Evolutionary conservation across 2,329 filamentous ascomycete species (phyloP), one percentile per base, ranked within the genome.

Genomic region (Xylaria hypoxylon): DNA sequence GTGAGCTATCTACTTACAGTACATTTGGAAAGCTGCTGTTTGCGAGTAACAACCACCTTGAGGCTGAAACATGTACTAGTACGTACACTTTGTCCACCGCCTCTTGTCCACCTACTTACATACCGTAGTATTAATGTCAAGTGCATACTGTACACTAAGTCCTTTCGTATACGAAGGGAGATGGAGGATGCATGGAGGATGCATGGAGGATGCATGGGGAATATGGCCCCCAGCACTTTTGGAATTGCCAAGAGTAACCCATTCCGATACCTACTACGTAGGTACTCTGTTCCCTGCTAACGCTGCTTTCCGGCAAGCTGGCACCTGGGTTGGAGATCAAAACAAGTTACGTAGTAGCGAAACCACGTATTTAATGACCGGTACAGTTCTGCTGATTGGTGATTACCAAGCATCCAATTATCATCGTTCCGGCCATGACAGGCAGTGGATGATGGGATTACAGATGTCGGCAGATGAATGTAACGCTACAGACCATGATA

Each of bases 11-110:
- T 59, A 15, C 42, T 59, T 66, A 10, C 44, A 62, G 59, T 66
- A 10, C 44, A 62, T 62, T 58, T 47, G 59, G 62, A 60, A 59
- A 62, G 47, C 60, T 19, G 53, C 17, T 51, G 5, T 31, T 59
- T 22, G 44, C 22, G 48, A 56, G 51, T 19, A 42, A 44, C 40
- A 24, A 17, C n/a, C n/a, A 15, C 22, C 7, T 38, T 50, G 38
- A 64, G 48, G 47, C 52, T 67, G 40, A 63, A 60, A 13, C n/a
- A 22, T 17, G 44, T 31, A 8, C 19, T 60, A 60, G 6, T 11
- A 22, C 10, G 44, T 31, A 8, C 19, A 19, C 35, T 7, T 33
- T 26, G 15, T 24, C 24, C 44, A 15, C n/a, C n/a, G n/a, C n/a
- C n/a, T n/a, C n/a, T n/a, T n/a, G n/a, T n/a, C n/a, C n/a, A n/a